Base-by-base conservation (phyloP, 2,329 filamentous ascomycete genomes). In the Emergomyces orientalis region DNA sequence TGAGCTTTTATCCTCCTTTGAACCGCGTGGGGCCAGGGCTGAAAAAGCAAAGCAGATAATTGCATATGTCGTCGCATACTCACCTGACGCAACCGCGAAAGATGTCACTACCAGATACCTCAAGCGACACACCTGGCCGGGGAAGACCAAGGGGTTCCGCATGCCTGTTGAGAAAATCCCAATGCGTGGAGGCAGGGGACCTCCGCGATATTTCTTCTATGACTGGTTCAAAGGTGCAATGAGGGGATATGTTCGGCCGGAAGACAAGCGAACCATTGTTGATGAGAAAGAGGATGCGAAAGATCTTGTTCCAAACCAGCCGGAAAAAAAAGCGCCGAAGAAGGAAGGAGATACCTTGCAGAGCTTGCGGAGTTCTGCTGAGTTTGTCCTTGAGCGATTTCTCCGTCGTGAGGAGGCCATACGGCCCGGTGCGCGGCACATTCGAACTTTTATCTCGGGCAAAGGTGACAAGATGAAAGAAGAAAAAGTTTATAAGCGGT, bases 91-190 rank as follows among this genome's bases (percentile, higher is more conserved):
- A 1, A 92, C 91, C 0, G 92, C 91, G 14, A 97, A 97, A 73
- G 94, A 99, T 72, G 89, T 99, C 19, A 99, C 94, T 0, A 87
- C 94, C 13, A 85, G 94, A 34, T 99, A 99, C 73, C 78, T 99
- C 8, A 92, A 88, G 70, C 85, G 88, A 27, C 89, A 89, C 63
- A 82, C 88, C 61, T 86, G 91, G 72, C 94, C 94, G 0, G 93
- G 94, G 3, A 89, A 91, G 68, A 96, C 93, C 0, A 97, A 96
- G 72, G 91, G 92, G 3, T 83, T 87, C 66, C 85, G 94, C 7
- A 83, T 96, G 72, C 85, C 88, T 0, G 73, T 86, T 1, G 90
- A 95, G 68, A 96, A 93, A 71, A 80, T 96, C 1, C 87, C 91
- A 0, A 78, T 97, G 7, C 87, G 92, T 72, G 88, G 91, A 70